These are phyloP conservation scores for Rhynchosporium secalis DNA, from an alignment of 2,329 filamentous ascomycete genomes.

Conservation along the genomic window DNA sequence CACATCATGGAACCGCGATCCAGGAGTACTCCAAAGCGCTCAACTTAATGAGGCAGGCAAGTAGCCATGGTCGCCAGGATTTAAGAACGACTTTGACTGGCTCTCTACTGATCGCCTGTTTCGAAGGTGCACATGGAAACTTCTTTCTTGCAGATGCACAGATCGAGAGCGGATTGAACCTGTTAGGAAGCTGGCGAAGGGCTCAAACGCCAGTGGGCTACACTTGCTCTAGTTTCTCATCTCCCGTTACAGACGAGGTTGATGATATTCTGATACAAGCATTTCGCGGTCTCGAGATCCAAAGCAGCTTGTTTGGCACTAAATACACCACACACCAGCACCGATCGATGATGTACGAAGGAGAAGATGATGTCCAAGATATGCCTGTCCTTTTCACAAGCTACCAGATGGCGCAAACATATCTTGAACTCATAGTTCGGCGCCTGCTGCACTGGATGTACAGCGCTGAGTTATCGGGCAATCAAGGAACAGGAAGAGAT, in stretches of 20 bases:
- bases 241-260: conserved; percentile 21
- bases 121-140: conserved; percentile 27
- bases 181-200: conserved; percentile 35
- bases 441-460: conserved; percentile 18
- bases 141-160: conserved; percentile 21
- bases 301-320: conserved; percentile 54
- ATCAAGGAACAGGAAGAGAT: not conserved
- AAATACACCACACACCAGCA: conserved; percentile 11
- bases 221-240: conserved; percentile 8
- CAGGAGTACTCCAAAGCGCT: conserved; percentile 25
- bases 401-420: conserved; percentile 16
- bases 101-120: conserved; percentile 24
- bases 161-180: conserved; percentile 20
- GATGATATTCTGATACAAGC: conserved; percentile 61
- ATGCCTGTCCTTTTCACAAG: conserved; percentile 23
- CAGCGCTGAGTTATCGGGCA: not conserved
- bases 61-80: conserved; percentile 15
- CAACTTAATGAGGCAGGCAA: conserved; percentile 21
- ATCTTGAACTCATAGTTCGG: conserved; percentile 22
- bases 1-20: conserved; percentile 19
- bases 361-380: conserved; percentile 8
- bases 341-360: conserved; percentile 13
- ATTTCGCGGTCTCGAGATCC: conserved; percentile 60
- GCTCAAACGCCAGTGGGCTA: conserved; percentile 23
- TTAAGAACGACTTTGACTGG: conserved; percentile 24